These are phyloP conservation scores for Vitis labrusca DNA, from an alignment of 164 flowering plant genomes.

Conservation along the genomic window DNA sequence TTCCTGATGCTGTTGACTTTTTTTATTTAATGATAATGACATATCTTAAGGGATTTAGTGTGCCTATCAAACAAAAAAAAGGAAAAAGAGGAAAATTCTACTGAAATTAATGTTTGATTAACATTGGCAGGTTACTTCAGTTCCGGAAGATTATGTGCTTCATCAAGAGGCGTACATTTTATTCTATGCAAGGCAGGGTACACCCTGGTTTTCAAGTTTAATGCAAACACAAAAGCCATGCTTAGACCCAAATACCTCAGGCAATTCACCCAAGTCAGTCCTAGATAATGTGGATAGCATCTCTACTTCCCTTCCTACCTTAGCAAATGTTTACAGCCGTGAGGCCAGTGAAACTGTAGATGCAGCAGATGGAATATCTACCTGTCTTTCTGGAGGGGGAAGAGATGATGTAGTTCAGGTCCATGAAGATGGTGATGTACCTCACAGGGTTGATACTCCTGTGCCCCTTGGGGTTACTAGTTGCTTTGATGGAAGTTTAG, in stretches of 20 bases:
- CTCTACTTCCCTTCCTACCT: slow-evolving; percentile 11
- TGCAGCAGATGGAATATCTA: slow-evolving; percentile 14
- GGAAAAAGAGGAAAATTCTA: not conserved
- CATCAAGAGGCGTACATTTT: slow-evolving; percentile 78
- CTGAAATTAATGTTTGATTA: not conserved
- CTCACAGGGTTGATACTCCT: slow-evolving; percentile 1
- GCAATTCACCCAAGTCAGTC: slow-evolving; percentile 67
- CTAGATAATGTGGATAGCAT: slow-evolving; percentile 37
- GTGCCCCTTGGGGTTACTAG: not conserved
- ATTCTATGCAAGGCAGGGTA: slow-evolving; percentile 72
- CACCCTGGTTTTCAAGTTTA: slow-evolving; percentile 71
- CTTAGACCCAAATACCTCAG: slow-evolving; percentile 3
- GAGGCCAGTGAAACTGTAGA: slow-evolving; percentile 13
- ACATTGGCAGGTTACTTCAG: slow-evolving; percentile 39
- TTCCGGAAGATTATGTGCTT: slow-evolving; percentile 49
- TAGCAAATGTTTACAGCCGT: not conserved
- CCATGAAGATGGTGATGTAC: slow-evolving; percentile 8
- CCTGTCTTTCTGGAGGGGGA: slow-evolving; percentile 1
- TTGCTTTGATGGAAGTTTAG: not conserved
- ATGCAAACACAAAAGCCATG: slow-evolving; percentile 36
- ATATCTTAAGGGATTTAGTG: no score
- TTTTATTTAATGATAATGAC: no score
- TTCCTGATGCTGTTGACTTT: not conserved
- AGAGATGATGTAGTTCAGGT: not conserved
- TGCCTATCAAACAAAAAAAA: no score